phyloP scores from a whole-genome alignment of 202 grass and related monocot species.

The Dendrocalamus latiflorus region DNA sequence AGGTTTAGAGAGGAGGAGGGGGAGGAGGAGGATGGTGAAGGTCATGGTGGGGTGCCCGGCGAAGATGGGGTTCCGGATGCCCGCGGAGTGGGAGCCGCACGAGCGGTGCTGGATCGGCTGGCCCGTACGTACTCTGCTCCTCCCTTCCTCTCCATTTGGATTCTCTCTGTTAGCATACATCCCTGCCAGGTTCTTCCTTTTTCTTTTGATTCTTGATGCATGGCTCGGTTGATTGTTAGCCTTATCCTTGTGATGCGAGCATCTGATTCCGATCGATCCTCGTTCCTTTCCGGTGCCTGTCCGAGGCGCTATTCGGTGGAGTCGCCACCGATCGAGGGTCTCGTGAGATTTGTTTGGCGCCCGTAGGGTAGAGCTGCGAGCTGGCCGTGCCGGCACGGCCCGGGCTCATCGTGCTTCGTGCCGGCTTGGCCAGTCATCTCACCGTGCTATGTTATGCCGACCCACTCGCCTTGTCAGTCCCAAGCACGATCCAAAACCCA shows the following conservation, averaged over 20 bases:
- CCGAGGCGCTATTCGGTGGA: too few species aligned
- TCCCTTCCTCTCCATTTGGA: neutral
- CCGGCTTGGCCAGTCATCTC: too few species aligned
- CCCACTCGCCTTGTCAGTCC: too few species aligned
- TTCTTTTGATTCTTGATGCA: neutral
- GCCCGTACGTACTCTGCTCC: conserved; percentile 42
- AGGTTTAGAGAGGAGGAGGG: neutral
- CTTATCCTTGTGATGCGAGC: neutral
- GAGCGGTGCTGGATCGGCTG: conserved; percentile 86
- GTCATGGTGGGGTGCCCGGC: conserved; percentile 29
- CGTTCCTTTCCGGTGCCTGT: neutral
- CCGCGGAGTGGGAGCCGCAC: conserved; percentile 90
- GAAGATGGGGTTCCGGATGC: conserved; percentile 71
- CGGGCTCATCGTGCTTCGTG: too few species aligned
- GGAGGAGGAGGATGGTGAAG: conserved; percentile 31
- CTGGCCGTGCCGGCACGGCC: too few species aligned
- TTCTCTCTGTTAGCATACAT: neutral
- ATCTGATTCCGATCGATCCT: neutral
- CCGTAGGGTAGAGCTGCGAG: too few species aligned
- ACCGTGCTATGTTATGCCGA: too few species aligned
- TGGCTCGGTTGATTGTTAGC: neutral
- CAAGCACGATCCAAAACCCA: too few species aligned
- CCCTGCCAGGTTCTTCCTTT: neutral
- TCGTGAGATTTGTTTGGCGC: too few species aligned
- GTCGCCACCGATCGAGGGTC: too few species aligned